Evolutionary conservation across 176 grass and related monocot genomes (phyloP), one percentile per base, ranked within the genome.

Genomic region (Aegilops longissima): DNA sequence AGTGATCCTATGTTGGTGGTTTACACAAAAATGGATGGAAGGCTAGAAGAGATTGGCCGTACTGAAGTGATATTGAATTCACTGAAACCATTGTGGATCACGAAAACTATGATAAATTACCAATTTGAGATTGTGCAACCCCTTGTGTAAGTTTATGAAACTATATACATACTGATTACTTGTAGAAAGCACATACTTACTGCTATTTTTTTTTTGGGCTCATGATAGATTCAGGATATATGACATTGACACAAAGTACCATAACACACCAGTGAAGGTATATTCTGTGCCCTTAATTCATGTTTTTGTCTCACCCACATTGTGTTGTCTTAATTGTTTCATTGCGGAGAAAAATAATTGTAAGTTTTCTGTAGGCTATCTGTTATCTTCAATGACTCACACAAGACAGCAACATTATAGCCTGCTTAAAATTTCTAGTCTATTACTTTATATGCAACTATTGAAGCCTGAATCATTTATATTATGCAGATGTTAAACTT

Each of bases 51-150:
- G 92, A 85, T 98, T 91, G 94, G 94, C 33, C 94, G 92, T 54
- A 98, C 94, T 66, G 97, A 98, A 91, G 94, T 98, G 8, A 88
- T 96, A 87, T 61, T 91, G 80, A 98, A 98, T 84, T 91, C 87
- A 61, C 64, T 96, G 52, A 90, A 90, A 58, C 97, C 97, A 49
- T 65, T 80, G 56, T 98, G 97, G 97, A 98, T 98, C 35, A 96
- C 97, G 54, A 96, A 96, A 90, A 39, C 85, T 80, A 80, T 77
- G 79, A 92, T 98, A 30, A 94, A 92, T 76, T 98, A 94, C 82
- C 97, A 98, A 76, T 98, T 98, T 81, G 97, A 96, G 87, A 94
- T 93, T 80, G 87, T 98, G 66, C 97, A 96, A 40, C 92, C 85
- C 45, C 93, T 98, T 11, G 66, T 94, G 97, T 98, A 94, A 89